phyloP scores from a whole-genome alignment of 257 asterid species.

The Solanum verrucosum region DNA sequence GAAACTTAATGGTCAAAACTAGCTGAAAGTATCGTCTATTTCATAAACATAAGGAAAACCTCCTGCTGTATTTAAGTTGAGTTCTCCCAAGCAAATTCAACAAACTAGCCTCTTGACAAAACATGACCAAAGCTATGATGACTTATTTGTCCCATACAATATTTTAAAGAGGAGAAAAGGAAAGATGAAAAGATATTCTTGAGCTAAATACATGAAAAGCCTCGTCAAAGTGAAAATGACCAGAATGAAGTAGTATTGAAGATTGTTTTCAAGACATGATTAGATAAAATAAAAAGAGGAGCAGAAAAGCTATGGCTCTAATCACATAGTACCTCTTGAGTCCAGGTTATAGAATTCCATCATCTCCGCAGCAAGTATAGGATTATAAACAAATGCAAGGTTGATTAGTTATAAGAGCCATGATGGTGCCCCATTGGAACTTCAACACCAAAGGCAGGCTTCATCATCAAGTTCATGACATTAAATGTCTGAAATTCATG shows the following conservation, averaged over 20 bases:
- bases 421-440: conserved; percentile 3
- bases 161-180: neutral
- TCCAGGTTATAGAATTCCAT: neutral
- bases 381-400: neutral
- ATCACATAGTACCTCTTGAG: neutral
- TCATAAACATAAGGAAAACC: neutral
- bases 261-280: neutral
- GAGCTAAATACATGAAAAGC: neutral
- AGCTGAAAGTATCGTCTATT: neutral
- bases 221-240: neutral
- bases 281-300: neutral
- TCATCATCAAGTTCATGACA: conserved; percentile 1
- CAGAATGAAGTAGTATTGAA: neutral
- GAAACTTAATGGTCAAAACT: neutral
- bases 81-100: neutral
- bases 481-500: neutral
- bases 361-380: neutral
- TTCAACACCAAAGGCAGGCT: conserved; percentile 3
- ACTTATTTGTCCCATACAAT: neutral
- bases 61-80: neutral
- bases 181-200: neutral
- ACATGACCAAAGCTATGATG: neutral
- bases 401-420: neutral
- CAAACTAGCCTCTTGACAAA: neutral
- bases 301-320: neutral